phyloP scores from a whole-genome alignment of 441 rosid genomes.

The Macaranga tanarius region DNA sequence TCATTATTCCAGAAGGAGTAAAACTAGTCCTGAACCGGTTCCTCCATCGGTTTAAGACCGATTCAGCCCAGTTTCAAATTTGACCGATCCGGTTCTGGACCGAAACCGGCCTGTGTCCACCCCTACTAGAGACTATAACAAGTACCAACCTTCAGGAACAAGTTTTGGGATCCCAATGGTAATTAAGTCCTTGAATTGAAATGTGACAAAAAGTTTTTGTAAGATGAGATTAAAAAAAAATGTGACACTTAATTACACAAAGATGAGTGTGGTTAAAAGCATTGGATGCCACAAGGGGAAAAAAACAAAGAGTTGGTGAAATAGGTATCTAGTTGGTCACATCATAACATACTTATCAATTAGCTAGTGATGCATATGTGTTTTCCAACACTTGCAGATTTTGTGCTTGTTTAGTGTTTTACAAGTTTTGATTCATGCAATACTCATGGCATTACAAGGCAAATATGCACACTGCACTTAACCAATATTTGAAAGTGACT shows the following conservation, averaged over 20 bases:
- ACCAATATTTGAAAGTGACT: slow-evolving; percentile 4
- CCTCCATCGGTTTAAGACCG: too few relatives aligned
- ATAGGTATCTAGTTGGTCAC: slow-evolving; percentile 21
- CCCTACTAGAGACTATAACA: too few relatives aligned
- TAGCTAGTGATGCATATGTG: not conserved
- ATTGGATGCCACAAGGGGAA: not conserved
- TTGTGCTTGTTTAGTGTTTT: not conserved
- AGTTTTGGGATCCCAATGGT: too few relatives aligned
- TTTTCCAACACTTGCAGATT: not conserved
- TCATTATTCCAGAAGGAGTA: too few relatives aligned
- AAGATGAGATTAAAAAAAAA: too few relatives aligned
- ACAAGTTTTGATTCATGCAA: not conserved
- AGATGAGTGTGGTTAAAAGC: not conserved
- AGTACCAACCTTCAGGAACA: too few relatives aligned
- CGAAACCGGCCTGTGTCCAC: too few relatives aligned
- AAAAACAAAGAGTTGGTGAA: not conserved
- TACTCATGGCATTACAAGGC: not conserved
- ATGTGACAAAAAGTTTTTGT: too few relatives aligned
- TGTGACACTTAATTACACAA: not conserved
- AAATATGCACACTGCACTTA: not conserved
- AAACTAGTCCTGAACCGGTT: too few relatives aligned
- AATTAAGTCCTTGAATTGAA: too few relatives aligned
- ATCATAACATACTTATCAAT: not conserved
- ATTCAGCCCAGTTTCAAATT: too few relatives aligned
- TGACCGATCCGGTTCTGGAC: too few relatives aligned